phyloP scores from a whole-genome alignment of 495 filamentous ascomycete species.

The Podospora tetraspora region DNA sequence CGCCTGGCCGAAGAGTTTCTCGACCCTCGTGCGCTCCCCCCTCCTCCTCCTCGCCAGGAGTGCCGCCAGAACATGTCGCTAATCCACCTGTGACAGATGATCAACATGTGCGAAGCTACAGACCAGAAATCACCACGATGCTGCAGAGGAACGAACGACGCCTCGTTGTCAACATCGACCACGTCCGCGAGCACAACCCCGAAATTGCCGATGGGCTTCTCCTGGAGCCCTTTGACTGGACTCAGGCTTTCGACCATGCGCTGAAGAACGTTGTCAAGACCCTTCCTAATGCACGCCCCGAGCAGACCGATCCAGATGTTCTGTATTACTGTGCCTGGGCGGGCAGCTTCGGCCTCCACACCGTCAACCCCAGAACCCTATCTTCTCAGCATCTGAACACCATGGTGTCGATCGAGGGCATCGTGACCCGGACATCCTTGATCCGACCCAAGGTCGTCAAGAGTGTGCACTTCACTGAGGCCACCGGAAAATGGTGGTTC shows the following conservation, averaged over 20 bases:
- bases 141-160: constrained; percentile 78
- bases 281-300: constrained; percentile 54
- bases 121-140: constrained; percentile 87
- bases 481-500: constrained; percentile 72
- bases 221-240: constrained; percentile 80
- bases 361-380: constrained; percentile 91
- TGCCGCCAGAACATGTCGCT: background rate
- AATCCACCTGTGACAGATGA: constrained; percentile 41
- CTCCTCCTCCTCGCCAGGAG: background rate
- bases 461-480: constrained; percentile 93
- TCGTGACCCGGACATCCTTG: constrained; percentile 92
- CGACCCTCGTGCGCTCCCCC: constrained; percentile 62
- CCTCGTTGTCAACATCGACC: constrained; percentile 83
- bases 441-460: constrained; percentile 95
- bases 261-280: constrained; percentile 81
- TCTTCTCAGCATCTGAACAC: constrained; percentile 84
- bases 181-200: constrained; percentile 82
- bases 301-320: constrained; percentile 47
- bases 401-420: constrained; percentile 96
- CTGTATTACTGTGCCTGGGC: constrained; percentile 92
- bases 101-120: constrained; percentile 64
- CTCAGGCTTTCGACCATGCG: constrained; percentile 79
- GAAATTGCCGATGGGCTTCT: constrained; percentile 87
- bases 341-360: constrained; percentile 89
- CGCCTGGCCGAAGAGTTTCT: constrained; percentile 79